A percentile compares a stretch with the other conserved stretches of the same genome.
These are phyloP conservation scores for Cordyceps cicadae DNA, from an alignment of 2,329 filamentous ascomycete species.

Conservation along the genomic window DNA sequence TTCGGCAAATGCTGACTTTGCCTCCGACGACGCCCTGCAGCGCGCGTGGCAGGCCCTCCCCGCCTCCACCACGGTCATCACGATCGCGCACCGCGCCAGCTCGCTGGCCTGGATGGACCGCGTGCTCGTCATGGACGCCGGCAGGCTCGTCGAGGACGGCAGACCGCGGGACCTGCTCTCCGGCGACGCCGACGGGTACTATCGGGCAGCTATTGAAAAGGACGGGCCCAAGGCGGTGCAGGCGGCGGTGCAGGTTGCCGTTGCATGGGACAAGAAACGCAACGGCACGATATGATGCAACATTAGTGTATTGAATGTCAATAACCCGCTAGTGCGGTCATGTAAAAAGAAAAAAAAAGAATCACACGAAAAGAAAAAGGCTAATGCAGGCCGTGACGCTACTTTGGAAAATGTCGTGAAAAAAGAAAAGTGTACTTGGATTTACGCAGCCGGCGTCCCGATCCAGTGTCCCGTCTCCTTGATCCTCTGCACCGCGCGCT, in stretches of 20 bases:
- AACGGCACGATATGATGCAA: not conserved
- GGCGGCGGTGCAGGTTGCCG: not conserved
- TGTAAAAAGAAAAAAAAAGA: not conserved
- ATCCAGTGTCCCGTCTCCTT: slow-evolving; percentile 15
- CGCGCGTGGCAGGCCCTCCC: slow-evolving; percentile 8
- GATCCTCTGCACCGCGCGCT: slow-evolving; percentile 15
- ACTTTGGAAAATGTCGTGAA: not conserved
- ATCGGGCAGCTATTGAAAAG: not conserved
- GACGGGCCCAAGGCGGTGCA: not conserved
- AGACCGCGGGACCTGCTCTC: not conserved
- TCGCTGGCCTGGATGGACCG: slow-evolving; percentile 11
- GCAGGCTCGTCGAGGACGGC: slow-evolving; percentile 4
- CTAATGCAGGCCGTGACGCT: not conserved
- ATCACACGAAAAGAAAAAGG: not conserved
- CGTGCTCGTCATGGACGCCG: slow-evolving; percentile 7
- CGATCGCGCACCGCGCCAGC: slow-evolving; percentile 6
- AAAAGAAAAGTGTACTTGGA: too few species aligned
- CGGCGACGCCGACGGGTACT: not conserved
- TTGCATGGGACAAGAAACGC: not conserved
- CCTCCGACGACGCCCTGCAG: slow-evolving; percentile 7
- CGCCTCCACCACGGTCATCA: not conserved
- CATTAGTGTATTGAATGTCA: not conserved
- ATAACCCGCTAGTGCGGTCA: not conserved
- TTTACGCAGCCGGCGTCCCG: not conserved
- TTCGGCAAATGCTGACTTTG: slow-evolving; percentile 7